These are phyloP conservation scores for Botrytis deweyae DNA, from an alignment of 2,329 filamentous ascomycete genomes.

Conservation along the genomic window DNA sequence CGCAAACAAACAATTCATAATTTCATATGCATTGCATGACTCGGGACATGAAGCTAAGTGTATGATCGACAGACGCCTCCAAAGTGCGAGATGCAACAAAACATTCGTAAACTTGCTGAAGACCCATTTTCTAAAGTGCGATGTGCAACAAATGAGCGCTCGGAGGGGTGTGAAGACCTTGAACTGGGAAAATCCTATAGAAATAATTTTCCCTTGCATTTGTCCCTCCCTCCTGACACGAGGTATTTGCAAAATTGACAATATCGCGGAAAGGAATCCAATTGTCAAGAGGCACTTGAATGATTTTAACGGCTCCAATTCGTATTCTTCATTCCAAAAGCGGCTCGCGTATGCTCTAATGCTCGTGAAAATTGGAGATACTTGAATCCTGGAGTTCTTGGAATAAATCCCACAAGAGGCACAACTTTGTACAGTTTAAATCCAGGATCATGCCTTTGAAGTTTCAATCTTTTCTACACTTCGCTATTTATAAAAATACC, in stretches of 20 bases:
- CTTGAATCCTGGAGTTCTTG: not conserved
- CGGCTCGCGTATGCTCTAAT: not conserved
- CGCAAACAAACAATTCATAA: not conserved
- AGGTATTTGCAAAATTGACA: not conserved
- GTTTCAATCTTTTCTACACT: not conserved
- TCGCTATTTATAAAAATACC: not conserved
- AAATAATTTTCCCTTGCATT: not conserved
- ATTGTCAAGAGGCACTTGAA: not conserved
- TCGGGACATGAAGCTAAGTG: not conserved
- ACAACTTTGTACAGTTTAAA: not conserved
- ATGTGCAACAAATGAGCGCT: not conserved
- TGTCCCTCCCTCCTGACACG: not conserved
- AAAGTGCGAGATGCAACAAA: conserved; percentile 7
- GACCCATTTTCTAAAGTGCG: not conserved
- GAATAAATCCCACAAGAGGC: not conserved
- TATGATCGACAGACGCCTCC: not conserved
- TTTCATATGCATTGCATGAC: not conserved
- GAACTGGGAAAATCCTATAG: not conserved
- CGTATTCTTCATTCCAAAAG: not conserved
- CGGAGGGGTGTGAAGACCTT: not conserved
- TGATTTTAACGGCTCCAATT: not conserved
- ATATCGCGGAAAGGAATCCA: not conserved
- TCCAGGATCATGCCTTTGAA: not conserved
- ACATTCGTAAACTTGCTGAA: not conserved
- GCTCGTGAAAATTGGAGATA: not conserved